These are phyloP conservation scores for Biancaea sappan DNA, from an alignment of 306 rosid species.

Conservation along the genomic window DNA sequence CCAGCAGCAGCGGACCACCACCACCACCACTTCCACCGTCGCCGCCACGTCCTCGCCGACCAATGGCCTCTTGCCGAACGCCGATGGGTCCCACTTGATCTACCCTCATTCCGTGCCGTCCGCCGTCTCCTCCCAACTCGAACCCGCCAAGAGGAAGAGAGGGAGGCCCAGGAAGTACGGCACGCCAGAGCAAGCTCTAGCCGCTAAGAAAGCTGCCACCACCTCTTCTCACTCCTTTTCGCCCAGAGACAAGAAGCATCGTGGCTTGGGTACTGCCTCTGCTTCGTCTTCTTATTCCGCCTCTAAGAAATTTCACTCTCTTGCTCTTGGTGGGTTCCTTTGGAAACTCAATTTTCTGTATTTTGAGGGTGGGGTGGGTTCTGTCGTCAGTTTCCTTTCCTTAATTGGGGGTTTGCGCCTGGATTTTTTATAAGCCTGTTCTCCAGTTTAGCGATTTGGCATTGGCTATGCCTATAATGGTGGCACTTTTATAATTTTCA, in stretches of 20 bases:
- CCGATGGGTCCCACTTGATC: constrained; percentile 62
- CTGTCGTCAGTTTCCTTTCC: background rate
- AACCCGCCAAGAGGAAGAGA: constrained; percentile 76
- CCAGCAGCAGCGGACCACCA: constrained; percentile 35
- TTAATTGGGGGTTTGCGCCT: background rate
- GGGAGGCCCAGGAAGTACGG: constrained; percentile 93
- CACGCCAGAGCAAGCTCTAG: constrained; percentile 82
- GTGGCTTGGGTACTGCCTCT: constrained; percentile 26
- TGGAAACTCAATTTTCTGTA: background rate
- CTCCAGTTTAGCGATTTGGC: background rate
- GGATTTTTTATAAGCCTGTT: background rate
- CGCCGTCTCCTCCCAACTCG: constrained; percentile 62
- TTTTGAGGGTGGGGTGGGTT: background rate
- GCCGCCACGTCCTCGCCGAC: constrained; percentile 49
- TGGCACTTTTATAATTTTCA: background rate
- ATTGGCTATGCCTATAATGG: background rate
- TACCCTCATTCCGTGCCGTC: constrained; percentile 80
- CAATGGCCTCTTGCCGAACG: constrained; percentile 61
- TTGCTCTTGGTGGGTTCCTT: constrained; percentile 52
- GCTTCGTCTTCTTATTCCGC: constrained; percentile 54
- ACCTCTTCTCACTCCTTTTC: constrained; percentile 71
- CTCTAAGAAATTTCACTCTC: constrained; percentile 66
- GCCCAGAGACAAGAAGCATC: constrained; percentile 54
- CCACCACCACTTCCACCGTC: constrained; percentile 44
- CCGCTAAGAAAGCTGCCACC: constrained; percentile 82